Evolutionary conservation across 257 asterid species (phyloP), one percentile per base, ranked within the genome.

Genomic region (Nicotiana knightiana): DNA sequence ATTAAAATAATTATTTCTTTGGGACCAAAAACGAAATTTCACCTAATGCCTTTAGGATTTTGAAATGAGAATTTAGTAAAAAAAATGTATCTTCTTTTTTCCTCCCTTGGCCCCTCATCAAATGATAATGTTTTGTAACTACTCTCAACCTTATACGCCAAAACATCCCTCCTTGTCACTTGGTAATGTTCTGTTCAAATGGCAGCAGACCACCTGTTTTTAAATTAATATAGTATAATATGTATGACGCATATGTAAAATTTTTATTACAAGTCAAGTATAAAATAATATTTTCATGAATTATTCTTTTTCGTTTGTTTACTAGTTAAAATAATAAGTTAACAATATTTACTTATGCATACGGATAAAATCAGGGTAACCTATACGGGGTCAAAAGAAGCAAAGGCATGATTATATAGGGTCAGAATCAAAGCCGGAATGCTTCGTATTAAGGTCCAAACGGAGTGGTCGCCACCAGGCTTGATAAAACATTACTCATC

Each of bases 1-100:
- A 43, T 43, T 43, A 39, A 68, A 43, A 43, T 43, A 70, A 71
- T 71, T 55, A 46, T 12, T 12, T 24, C 24, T 48, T 13, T 46
- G 61, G 79, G 79, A 71, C 79, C n/a, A 46, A 46, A 71, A 46
- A 71, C 8, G 61, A 71, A 46, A 46, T 73, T 73, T 73, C 79
- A 73, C 37, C 79, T 13, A 73, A 73, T 73, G 24, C 26, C 6
- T 73, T 73, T 26, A 5, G 39, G 59, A 6, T 48, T 71, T 70
- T 70, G 77, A 10, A 13, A 21, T 3, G 21, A 46, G 21, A 71
- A 24, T 26, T 6, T 48, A 46, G 78, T 71, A 30, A 43, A 12
- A 12, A 4, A 6, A 12, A 51, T 11, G 0, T 18, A n/a, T 9
- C 4, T 24, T 48, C 7, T 21, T 15, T 51, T 73, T 26, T 21